Evolutionary conservation across 2,329 filamentous ascomycete genomes (phyloP).

Genomic region (Leptosphaerulina australis): DNA sequence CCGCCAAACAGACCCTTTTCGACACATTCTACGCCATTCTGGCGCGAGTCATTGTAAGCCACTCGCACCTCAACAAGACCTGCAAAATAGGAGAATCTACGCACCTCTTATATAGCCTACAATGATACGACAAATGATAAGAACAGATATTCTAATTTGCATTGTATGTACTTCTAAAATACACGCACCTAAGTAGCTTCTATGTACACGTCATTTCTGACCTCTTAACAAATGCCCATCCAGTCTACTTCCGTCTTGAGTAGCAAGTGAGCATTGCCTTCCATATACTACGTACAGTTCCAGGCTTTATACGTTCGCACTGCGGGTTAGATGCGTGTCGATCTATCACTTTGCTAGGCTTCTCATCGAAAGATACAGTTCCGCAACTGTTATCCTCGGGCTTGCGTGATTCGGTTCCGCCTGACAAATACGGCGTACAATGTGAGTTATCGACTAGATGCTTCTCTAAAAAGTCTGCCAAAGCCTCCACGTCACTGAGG

Average conservation of each 20-base stretch:
- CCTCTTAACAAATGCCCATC: not conserved
- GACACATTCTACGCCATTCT: not conserved
- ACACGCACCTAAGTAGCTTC: not conserved
- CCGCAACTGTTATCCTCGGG: constrained; percentile 3
- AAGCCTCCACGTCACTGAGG: constrained; percentile 57
- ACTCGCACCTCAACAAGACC: not conserved
- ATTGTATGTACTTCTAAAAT: constrained; percentile 3
- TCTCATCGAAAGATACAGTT: constrained; percentile 4
- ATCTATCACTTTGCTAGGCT: not conserved
- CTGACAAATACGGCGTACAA: not conserved
- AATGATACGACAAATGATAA: not conserved
- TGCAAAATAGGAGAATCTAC: constrained; percentile 11
- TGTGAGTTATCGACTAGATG: constrained; percentile 9
- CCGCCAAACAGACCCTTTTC: not conserved
- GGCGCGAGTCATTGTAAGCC: constrained; percentile 1
- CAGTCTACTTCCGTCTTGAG: constrained; percentile 4
- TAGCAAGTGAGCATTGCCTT: constrained; percentile 5
- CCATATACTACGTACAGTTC: constrained; percentile 7
- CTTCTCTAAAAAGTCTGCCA: constrained; percentile 8
- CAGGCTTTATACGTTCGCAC: constrained; percentile 1
- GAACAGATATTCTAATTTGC: not conserved
- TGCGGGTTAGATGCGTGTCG: not conserved
- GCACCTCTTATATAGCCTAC: constrained; percentile 11
- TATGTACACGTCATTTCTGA: not conserved
- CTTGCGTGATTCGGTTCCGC: not conserved